phyloP scores from a whole-genome alignment of 73 alveolate species.

The Loxodes magnus region DNA sequence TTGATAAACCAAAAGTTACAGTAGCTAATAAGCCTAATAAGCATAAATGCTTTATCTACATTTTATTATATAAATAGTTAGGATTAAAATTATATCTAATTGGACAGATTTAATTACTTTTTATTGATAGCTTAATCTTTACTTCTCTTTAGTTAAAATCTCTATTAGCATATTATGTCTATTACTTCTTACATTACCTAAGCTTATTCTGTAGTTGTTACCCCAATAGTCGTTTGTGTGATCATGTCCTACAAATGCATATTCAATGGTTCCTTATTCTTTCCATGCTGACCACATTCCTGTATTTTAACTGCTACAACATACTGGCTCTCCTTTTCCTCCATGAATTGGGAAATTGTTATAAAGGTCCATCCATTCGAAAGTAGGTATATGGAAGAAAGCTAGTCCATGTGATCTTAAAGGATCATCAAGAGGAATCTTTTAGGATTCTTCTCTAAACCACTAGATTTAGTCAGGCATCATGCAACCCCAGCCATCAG shows the following conservation, averaged over 20 bases:
- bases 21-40: too few relatives aligned
- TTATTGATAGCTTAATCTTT: too few relatives aligned
- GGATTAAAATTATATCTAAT: too few relatives aligned
- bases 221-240: constrained; percentile 40
- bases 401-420: constrained; percentile 22
- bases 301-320: constrained; percentile 33
- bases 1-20: too few relatives aligned
- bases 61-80: too few relatives aligned
- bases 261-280: constrained; percentile 12
- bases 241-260: constrained; percentile 38
- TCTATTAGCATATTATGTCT: constrained; percentile 38
- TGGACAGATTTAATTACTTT: too few relatives aligned
- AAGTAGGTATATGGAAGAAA: constrained; percentile 36
- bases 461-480: constrained; percentile 25
- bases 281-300: constrained; percentile 23
- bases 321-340: constrained; percentile 24
- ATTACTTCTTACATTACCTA: constrained; percentile 44
- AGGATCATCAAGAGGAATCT: too few relatives aligned
- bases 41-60: too few relatives aligned
- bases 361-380: constrained; percentile 24
- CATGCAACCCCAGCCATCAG: constrained; percentile 21
- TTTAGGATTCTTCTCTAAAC: too few relatives aligned
- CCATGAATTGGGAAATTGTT: constrained; percentile 18
- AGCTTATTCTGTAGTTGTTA: constrained; percentile 5
- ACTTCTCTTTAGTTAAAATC: constrained; percentile 5